Conservation (phyloP, 257 asterid genomes). For the Petunia axillaris region DNA sequence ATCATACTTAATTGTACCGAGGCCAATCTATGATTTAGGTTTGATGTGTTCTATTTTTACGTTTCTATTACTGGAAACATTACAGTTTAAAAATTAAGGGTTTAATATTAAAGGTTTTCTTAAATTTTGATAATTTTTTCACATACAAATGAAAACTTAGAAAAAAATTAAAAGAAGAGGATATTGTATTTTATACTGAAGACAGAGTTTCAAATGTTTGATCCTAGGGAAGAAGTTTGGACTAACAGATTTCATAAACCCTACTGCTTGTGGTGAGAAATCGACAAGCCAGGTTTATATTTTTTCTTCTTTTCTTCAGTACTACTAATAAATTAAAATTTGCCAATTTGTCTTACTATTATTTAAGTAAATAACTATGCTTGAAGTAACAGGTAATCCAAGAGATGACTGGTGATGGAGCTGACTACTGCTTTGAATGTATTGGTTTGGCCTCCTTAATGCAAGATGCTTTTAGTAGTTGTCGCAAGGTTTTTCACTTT, state of each 20-base stretch:
- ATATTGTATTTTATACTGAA: not conserved
- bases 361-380: not conserved
- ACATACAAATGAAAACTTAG: not conserved
- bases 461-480: slow-evolving; percentile 39
- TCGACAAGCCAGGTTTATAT: slow-evolving; percentile 37
- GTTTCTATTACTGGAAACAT: too few species aligned
- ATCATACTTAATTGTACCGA: not conserved
- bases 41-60: too few species aligned
- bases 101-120: too few species aligned
- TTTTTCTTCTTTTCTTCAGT: not conserved
- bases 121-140: too few species aligned
- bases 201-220: not conserved
- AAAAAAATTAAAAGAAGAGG: not conserved
- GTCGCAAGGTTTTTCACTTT: slow-evolving; percentile 27
- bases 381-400: slow-evolving; percentile 27
- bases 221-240: slow-evolving; percentile 46
- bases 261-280: slow-evolving; percentile 38
- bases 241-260: slow-evolving; percentile 44
- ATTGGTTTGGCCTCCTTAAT: slow-evolving; percentile 40
- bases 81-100: too few species aligned
- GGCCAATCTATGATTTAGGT: too few species aligned
- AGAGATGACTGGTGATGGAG: slow-evolving; percentile 42
- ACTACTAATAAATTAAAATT: too few species aligned
- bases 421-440: slow-evolving; percentile 49
- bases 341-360: too few species aligned